Conservation (phyloP, 2,329 filamentous ascomycete species). For the Pseudocercospora pini-densiflorae region DNA sequence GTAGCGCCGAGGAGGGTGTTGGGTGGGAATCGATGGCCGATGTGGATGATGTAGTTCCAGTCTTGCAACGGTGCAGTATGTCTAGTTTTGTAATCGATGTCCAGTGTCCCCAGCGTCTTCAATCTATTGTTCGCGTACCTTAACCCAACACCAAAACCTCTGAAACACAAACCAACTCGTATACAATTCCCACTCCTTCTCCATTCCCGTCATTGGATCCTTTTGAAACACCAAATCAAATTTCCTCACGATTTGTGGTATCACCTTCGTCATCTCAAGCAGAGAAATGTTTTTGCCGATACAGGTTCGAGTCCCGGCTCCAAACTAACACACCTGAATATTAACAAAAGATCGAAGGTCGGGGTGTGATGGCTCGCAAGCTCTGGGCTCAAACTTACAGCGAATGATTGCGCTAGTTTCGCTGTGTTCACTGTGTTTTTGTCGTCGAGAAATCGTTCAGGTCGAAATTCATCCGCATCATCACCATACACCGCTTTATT, state of each 20-base stretch:
- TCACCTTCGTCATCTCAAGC: slow-evolving; percentile 37
- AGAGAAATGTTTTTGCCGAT: slow-evolving; percentile 39
- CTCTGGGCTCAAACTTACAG: background rate
- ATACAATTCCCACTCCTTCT: background rate
- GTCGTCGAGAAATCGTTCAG: slow-evolving; percentile 38
- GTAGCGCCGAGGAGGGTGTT: no score
- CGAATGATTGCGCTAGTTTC: background rate
- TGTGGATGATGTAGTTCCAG: no score
- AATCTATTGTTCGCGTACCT: background rate
- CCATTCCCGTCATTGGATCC: background rate
- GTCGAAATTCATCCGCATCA: slow-evolving; percentile 39
- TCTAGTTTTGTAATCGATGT: no score
- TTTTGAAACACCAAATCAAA: slow-evolving; percentile 23
- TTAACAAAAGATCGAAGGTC: no score
- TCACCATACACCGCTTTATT: slow-evolving; percentile 37
- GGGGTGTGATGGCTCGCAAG: no score
- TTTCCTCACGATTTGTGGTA: slow-evolving; percentile 34
- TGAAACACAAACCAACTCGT: slow-evolving; percentile 14
- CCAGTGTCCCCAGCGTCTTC: no score
- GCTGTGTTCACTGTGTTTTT: background rate
- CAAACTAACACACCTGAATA: slow-evolving; percentile 17
- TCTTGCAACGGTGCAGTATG: no score
- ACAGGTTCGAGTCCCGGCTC: slow-evolving; percentile 41
- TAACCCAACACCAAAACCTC: background rate
- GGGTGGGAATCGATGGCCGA: no score